These are phyloP conservation scores for Akanthomyces lecanii DNA, from an alignment of 2,329 filamentous ascomycete genomes.

Conservation along the genomic window DNA sequence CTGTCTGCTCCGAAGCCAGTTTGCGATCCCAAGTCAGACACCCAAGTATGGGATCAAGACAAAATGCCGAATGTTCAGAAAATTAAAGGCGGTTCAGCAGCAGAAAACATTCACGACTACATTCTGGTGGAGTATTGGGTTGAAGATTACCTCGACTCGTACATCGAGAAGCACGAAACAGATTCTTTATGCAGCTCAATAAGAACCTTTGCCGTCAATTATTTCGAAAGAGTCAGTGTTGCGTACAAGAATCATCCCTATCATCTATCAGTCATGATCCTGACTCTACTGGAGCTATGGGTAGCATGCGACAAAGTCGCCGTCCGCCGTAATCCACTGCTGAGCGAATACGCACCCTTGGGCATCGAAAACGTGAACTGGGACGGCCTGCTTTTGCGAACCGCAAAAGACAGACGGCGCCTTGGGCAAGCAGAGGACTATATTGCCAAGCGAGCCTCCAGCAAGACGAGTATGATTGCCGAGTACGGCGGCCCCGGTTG, in stretches of 20 bases:
- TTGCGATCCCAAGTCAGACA: neutral
- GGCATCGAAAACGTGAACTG: constrained; percentile 34
- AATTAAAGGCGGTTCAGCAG: neutral
- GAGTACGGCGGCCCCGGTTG: neutral
- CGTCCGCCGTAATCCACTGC: constrained; percentile 32
- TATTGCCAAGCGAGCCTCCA: constrained; percentile 23
- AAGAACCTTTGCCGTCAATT: constrained; percentile 28
- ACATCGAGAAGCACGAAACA: constrained; percentile 28
- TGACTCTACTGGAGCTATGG: constrained; percentile 56
- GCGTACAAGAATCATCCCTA: constrained; percentile 41
- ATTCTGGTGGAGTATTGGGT: constrained; percentile 48
- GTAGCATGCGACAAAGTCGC: constrained; percentile 49
- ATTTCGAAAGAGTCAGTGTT: constrained; percentile 27
- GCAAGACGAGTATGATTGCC: neutral
- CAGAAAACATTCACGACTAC: constrained; percentile 22
- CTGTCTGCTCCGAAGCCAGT: neutral
- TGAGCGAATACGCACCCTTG: constrained; percentile 44
- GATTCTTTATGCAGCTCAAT: constrained; percentile 26
- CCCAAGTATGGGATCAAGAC: neutral
- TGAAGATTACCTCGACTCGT: constrained; percentile 32
- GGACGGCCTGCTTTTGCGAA: constrained; percentile 40
- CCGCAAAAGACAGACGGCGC: constrained; percentile 39
- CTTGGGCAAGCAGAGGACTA: constrained; percentile 44
- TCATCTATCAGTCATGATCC: constrained; percentile 47
- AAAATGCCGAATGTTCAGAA: neutral